Conservation (phyloP, 331 rosid genomes). For the Prunus yedoensis region DNA sequence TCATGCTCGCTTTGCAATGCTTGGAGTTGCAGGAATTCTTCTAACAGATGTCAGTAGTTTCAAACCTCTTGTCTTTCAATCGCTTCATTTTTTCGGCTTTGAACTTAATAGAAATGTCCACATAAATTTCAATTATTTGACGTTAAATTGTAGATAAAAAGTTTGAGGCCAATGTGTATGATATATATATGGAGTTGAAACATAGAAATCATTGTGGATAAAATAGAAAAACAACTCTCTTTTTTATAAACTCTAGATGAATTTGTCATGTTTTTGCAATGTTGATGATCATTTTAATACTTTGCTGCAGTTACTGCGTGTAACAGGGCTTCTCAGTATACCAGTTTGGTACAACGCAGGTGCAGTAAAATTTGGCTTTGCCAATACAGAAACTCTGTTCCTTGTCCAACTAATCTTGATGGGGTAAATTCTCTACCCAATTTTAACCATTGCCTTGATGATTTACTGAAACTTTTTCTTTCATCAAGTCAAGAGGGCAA, state of each 20-base stretch:
- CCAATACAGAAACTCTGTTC: slow-evolving; percentile 68
- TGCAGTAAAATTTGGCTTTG: slow-evolving; percentile 64
- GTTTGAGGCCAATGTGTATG: neutral
- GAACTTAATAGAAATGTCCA: neutral
- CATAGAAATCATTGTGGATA: neutral
- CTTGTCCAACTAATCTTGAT: slow-evolving; percentile 76
- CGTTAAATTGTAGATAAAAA: slow-evolving; percentile 5
- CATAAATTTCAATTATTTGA: neutral
- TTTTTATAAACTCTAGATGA: neutral
- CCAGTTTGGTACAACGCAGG: slow-evolving; percentile 93
- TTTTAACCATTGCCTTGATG: no score
- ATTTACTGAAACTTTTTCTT: no score
- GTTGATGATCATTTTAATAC: neutral
- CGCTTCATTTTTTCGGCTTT: neutral
- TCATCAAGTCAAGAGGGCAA: no score
- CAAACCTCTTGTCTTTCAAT: neutral
- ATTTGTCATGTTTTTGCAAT: neutral
- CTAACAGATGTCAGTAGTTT: slow-evolving; percentile 71
- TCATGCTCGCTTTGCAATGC: slow-evolving; percentile 93
- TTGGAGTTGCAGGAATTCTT: slow-evolving; percentile 86
- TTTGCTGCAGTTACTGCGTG: slow-evolving; percentile 69
- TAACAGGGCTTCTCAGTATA: slow-evolving; percentile 53
- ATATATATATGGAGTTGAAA: no score
- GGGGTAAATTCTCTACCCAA: slow-evolving; percentile 79
- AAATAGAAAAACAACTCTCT: no score